These are phyloP conservation scores for Kentomonas sorsogonicus DNA, from an alignment of 208 protist genomes.

Conservation along the genomic window DNA sequence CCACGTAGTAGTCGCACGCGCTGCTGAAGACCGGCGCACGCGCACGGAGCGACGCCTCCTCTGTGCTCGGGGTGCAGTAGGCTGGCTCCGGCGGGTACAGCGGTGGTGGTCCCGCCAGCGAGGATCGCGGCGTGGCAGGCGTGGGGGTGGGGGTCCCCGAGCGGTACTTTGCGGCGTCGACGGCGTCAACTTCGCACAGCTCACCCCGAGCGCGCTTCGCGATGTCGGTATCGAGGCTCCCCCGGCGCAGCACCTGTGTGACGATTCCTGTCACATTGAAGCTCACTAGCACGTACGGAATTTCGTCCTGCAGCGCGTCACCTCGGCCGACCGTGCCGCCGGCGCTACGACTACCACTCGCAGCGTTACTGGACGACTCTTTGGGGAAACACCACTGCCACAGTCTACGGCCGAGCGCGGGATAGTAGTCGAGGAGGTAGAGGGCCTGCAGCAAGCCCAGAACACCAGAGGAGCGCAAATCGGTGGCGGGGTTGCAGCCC, in stretches of 20 bases:
- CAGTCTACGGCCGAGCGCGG: conserved; percentile 28
- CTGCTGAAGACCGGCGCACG: conserved; percentile 22
- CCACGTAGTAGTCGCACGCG: conserved; percentile 32
- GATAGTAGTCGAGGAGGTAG: conserved; percentile 72
- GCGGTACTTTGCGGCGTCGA: conserved; percentile 5
- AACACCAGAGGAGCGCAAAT: conserved; percentile 69
- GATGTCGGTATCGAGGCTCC: conserved; percentile 20
- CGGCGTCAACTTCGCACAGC: not conserved
- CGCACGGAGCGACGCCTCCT: not conserved
- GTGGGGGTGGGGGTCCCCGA: too few relatives aligned
- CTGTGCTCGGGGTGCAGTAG: conserved; percentile 2
- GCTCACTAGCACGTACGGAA: conserved; percentile 73
- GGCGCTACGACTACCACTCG: not conserved
- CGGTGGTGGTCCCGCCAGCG: not conserved
- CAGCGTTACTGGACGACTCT: not conserved
- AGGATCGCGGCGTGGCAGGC: not conserved
- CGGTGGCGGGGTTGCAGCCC: conserved; percentile 69
- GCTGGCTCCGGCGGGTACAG: not conserved
- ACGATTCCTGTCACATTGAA: conserved; percentile 69
- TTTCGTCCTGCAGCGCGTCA: conserved; percentile 7
- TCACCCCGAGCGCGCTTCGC: not conserved
- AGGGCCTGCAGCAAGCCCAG: conserved; percentile 62
- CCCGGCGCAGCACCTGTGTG: conserved; percentile 31
- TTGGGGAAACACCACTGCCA: conserved; percentile 57
- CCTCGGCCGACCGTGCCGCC: not conserved